Conservation (phyloP, 306 rosid species). For the Inga laurina region DNA sequence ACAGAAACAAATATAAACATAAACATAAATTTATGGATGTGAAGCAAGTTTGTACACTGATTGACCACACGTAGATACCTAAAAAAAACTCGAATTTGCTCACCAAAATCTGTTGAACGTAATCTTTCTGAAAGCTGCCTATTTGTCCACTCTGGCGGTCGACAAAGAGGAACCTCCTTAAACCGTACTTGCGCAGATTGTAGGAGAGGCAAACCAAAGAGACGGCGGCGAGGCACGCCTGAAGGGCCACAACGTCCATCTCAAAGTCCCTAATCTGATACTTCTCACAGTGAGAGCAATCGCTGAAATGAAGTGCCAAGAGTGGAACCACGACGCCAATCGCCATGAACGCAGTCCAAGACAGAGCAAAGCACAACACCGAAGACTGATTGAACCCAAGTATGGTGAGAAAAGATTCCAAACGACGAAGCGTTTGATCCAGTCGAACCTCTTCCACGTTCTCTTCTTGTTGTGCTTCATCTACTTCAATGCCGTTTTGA, state of each 20-base stretch:
- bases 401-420: slow-evolving; percentile 41
- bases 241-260: slow-evolving; percentile 51
- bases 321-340: slow-evolving; percentile 43
- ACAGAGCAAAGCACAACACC: slow-evolving; percentile 24
- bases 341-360: slow-evolving; percentile 45
- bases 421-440: slow-evolving; percentile 40
- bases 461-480: neutral
- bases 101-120: slow-evolving; percentile 47
- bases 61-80: neutral
- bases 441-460: slow-evolving; percentile 25
- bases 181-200: slow-evolving; percentile 50
- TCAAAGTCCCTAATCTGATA: slow-evolving; percentile 51
- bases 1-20: neutral
- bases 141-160: slow-evolving; percentile 43
- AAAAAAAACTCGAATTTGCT: neutral
- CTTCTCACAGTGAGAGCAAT: slow-evolving; percentile 34
- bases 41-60: neutral
- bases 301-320: slow-evolving; percentile 28
- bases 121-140: slow-evolving; percentile 35
- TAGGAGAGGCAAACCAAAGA: slow-evolving; percentile 55
- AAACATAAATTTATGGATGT: neutral
- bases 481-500: slow-evolving; percentile 1
- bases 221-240: slow-evolving; percentile 56
- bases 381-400: slow-evolving; percentile 47
- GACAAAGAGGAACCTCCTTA: slow-evolving; percentile 52